Base-by-base conservation (phyloP, 2,329 filamentous ascomycete genomes). In the Paecilomyces dactylethromorphus region DNA sequence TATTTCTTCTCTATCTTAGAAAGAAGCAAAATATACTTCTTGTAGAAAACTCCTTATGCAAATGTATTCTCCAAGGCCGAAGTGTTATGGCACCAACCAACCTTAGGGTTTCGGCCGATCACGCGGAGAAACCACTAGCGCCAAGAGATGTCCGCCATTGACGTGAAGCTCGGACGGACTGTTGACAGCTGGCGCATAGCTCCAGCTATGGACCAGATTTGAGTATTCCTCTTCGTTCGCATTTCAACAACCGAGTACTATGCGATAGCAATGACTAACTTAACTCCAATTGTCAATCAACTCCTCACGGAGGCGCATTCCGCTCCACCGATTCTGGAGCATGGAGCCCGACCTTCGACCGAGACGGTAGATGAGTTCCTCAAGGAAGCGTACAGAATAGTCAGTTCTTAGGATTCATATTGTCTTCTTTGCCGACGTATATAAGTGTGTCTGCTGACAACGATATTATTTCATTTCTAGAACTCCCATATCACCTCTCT, bases 311-410 rank as follows among this genome's bases (percentile, higher is more conserved):
- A 65, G 55, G 57, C 72, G 58, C 71, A 76, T 61, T 57, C 58
- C 59, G 60, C 69, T 68, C 11, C 78, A 74, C 62, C 71, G 71
- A 60, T 67, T 74, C 56, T 70, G 71, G 53, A 68, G 69, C 56
- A 56, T 53, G 54, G 60, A 57, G 56, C 57, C 13, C 62, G 55
- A 1, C 64, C 66, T 18, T 64, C 65, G 26, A 67, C 69, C 29
- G 65, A 73, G 59, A 71, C 69, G 2, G 83, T 94, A 55, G 90
- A 97, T 72, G 89, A 89, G 68, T 99, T 97, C 71, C 80, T 97
- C 33, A 92, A 93, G 71, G 93, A 97, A 76, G 94, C 94, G 56
- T 94, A 96, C 76, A 86, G 89, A 71, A 97, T 97, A 74, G 92
- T 95, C 58, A 56, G 66, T 39, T 1, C 22, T 50, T 13, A 26